Base-by-base conservation (phyloP, 345 rosid species). In the Salix suchowensis region DNA sequence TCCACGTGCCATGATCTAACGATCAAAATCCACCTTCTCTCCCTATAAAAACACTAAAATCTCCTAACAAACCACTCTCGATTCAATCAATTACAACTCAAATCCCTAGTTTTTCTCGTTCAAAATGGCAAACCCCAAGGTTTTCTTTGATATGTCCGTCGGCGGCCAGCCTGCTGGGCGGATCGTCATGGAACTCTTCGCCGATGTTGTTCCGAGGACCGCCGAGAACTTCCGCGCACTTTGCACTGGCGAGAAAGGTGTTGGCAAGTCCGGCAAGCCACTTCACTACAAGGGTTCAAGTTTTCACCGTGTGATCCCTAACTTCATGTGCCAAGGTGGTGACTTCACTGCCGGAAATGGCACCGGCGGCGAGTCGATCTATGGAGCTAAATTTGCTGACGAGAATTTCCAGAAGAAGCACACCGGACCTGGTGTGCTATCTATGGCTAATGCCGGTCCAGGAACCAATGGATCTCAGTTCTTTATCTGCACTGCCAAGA, bases 1-100 rank as follows among this genome's bases (percentile, higher is more conserved):
- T 37, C 76, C 96, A 88, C 97, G 87, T 88, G 88, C 82, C 34
- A 0, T 0, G 0, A 48, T 23, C 79, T 76, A 60, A 70, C 84
- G 83, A 71, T 46, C 50, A 30, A 37, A 71, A 80, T 78, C 40
- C 7, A 1, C 26, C 39, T 71, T 70, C 83, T 0, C 24, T 19
- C 44, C 46, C 85, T 84, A 85, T 90, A 83, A 80, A 86, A 40
- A 1, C 4, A 1, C 1, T 74, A n/a, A 76, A 76, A 73, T 87
- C 84, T 82, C 84, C 83, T 74, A 75, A 7, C 77, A 30, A 5
- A 15, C 16, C 21, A 4, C 5, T 0, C 21, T 11, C 2, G 44
- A 5, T 7, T 14, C 1, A 23, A 2, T 1, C 28, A 30, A 34
- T 73, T 28, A 13, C 76, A 32, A 19, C 24, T 60, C 67, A 8